phyloP scores from a whole-genome alignment of 2,329 filamentous ascomycete species.

The Akanthomyces muscarius region DNA sequence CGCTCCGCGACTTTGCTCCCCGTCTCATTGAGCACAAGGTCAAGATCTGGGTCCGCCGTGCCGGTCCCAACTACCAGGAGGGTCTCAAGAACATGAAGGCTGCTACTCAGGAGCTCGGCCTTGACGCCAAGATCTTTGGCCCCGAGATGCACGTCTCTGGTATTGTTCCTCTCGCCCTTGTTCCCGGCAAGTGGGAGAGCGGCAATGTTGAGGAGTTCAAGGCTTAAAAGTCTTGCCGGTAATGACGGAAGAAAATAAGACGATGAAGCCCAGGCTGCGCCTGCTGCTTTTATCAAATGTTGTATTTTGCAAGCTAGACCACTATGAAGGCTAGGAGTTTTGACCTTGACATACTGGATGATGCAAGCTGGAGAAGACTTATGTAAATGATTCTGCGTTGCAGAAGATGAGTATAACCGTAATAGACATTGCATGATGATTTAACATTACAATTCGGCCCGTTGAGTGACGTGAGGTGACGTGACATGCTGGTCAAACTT shows the following conservation, averaged over 20 bases:
- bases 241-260: conserved; percentile 7
- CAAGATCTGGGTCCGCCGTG: conserved; percentile 88
- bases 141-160: conserved; percentile 94
- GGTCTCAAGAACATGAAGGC: conserved; percentile 99
- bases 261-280: conserved; percentile 8
- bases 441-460: neutral
- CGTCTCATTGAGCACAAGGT: conserved; percentile 93
- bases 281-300: conserved; percentile 22
- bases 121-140: conserved; percentile 63
- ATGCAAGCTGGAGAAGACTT: conserved; percentile 8
- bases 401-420: conserved; percentile 16
- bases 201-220: conserved; percentile 59
- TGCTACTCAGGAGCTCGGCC: conserved; percentile 86
- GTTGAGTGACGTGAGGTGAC: neutral
- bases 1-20: conserved; percentile 82
- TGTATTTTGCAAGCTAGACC: conserved; percentile 35
- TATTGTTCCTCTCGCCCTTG: conserved; percentile 87
- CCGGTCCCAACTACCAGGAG: conserved; percentile 97
- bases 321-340: conserved; percentile 24
- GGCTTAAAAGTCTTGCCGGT: conserved; percentile 36
- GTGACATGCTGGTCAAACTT: neutral
- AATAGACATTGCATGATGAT: conserved; percentile 17
- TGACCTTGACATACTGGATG: conserved; percentile 16
- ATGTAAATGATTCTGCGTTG: conserved; percentile 15
- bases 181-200: conserved; percentile 61